phyloP scores from a whole-genome alignment of 352 stramenopile genomes.

The Phytophthora pseudosyringae region DNA sequence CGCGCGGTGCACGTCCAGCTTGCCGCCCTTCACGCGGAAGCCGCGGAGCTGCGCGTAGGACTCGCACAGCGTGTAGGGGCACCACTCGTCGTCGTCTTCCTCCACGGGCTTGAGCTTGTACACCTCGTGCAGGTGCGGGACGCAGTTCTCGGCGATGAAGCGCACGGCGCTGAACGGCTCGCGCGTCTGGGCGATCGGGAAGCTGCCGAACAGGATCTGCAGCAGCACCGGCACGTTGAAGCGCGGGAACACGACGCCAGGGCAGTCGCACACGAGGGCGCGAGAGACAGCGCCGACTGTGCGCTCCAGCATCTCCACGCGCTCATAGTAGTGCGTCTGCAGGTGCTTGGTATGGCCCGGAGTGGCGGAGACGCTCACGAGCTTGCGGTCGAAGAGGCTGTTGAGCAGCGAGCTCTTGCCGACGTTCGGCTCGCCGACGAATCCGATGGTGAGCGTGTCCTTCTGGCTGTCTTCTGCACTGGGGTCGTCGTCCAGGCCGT shows the following conservation, averaged over 20 bases:
- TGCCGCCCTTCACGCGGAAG: conserved; percentile 78
- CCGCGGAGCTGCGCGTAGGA: conserved; percentile 75
- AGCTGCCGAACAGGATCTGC: conserved; percentile 86
- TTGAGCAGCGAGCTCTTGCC: conserved; percentile 96
- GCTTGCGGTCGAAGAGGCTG: conserved; percentile 75
- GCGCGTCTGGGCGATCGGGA: conserved; percentile 84
- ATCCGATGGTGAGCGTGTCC: conserved; percentile 92
- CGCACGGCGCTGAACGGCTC: conserved; percentile 87
- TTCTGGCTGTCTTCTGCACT: conserved; percentile 91
- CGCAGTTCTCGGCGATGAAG: conserved; percentile 87
- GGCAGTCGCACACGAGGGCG: conserved; percentile 81
- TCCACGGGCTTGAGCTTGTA: conserved; percentile 84
- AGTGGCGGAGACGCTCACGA: conserved; percentile 81
- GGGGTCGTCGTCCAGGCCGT: neutral
- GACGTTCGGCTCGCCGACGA: conserved; percentile 98
- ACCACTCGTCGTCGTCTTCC: conserved; percentile 77
- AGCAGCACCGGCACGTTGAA: conserved; percentile 71
- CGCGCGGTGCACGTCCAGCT: conserved; percentile 76
- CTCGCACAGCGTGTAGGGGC: conserved; percentile 78
- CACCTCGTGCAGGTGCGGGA: conserved; percentile 69
- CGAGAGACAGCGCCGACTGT: conserved; percentile 31
- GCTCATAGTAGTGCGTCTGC: conserved; percentile 82
- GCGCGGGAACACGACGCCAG: conserved; percentile 81
- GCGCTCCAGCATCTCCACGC: conserved; percentile 55
- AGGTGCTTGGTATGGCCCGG: conserved; percentile 85